Percentiles rank a stretch among this genome's conserved stretches.
Evolutionary conservation across 2,329 filamentous ascomycete species (phyloP).

Genomic region (Ophiosphaerella korrae): DNA sequence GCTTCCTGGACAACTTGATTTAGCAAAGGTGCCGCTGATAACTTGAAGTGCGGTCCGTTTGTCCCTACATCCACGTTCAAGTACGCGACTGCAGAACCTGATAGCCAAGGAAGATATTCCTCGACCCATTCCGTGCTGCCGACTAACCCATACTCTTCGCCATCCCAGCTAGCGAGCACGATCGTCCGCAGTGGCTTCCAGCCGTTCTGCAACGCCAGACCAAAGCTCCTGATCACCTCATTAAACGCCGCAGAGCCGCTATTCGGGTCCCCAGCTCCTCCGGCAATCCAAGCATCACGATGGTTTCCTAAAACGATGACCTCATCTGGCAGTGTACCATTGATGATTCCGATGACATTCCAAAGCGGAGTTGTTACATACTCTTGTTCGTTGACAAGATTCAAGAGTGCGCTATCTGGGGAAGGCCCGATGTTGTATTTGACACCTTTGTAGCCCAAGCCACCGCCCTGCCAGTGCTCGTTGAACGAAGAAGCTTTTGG

Average conservation of each 20-base stretch:
- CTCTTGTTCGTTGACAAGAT: conserved; percentile 57
- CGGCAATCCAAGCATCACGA: conserved; percentile 85
- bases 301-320: conserved; percentile 92
- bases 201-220: conserved; percentile 70
- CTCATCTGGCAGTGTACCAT: conserved; percentile 82
- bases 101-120: conserved; percentile 82
- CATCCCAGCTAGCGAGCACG: conserved; percentile 76
- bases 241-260: conserved; percentile 80
- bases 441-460: conserved; percentile 78
- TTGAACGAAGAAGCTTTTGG: conserved; percentile 76
- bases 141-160: conserved; percentile 80
- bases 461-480: conserved; percentile 72
- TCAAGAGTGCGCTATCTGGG: conserved; percentile 66
- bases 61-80: conserved; percentile 83
- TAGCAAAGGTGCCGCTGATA: conserved; percentile 74
- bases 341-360: conserved; percentile 90
- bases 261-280: conserved; percentile 83
- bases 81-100: conserved; percentile 75
- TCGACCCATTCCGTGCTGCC: conserved; percentile 95
- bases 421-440: conserved; percentile 85
- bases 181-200: conserved; percentile 90
- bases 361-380: conserved; percentile 57
- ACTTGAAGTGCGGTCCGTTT: conserved; percentile 66
- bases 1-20: conserved; percentile 74
- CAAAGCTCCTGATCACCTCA: conserved; percentile 77